Evolutionary conservation across 306 rosid genomes (phyloP).

Genomic region (Fragaria vesca): DNA sequence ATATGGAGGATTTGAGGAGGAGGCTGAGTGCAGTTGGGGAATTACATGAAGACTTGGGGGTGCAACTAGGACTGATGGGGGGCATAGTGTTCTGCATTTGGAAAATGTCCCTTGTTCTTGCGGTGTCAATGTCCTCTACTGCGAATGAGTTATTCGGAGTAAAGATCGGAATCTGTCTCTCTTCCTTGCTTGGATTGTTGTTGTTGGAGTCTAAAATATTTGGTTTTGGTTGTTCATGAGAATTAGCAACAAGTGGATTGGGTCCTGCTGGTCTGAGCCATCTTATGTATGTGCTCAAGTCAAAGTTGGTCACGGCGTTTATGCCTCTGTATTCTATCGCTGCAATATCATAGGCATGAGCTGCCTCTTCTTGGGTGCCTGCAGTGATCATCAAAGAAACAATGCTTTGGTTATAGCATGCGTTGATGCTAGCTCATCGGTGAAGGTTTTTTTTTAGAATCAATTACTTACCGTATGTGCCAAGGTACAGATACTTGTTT

Average conservation of each 20-base stretch:
- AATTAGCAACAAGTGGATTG: conserved; percentile 22
- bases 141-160: conserved; percentile 33
- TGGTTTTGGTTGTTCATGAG: conserved; percentile 40
- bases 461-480: conserved; percentile 38
- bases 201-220: conserved; percentile 20
- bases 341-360: conserved; percentile 50
- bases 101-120: conserved; percentile 29
- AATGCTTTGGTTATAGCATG: not conserved
- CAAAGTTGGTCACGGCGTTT: conserved; percentile 48
- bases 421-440: not conserved
- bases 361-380: conserved; percentile 58
- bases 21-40: conserved; percentile 77
- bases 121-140: conserved; percentile 27
- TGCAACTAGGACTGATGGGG: conserved; percentile 37
- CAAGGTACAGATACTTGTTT: conserved; percentile 51
- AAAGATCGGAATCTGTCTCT: conserved; percentile 26
- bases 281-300: conserved; percentile 46
- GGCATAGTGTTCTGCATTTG: conserved; percentile 24
- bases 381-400: conserved; percentile 6
- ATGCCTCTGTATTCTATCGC: conserved; percentile 50
- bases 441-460: not conserved
- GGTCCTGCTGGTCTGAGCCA: conserved; percentile 45
- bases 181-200: conserved; percentile 27
- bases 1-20: conserved; percentile 69
- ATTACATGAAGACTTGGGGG: conserved; percentile 40